Base-by-base conservation (phyloP, 2,329 filamentous ascomycete genomes). In the Colletotrichum graminicola region DNA sequence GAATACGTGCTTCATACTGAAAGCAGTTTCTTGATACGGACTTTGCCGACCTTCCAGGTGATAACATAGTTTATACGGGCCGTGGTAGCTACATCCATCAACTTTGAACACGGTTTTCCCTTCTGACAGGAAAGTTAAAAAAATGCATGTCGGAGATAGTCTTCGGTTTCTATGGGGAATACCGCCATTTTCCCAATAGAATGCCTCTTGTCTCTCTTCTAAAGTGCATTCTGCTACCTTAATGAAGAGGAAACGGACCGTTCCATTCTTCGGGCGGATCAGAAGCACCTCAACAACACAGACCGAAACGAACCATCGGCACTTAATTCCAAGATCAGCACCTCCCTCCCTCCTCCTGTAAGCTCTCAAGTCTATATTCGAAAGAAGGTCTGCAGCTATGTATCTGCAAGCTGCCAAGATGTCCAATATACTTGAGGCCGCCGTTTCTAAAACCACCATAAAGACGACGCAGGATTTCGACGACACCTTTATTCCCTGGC, bases 21-120 rank as follows among this genome's bases (percentile, higher is more conserved):
- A 41, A 41, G 6, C 16, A 41, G 14, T 18, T 41, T 43, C 14
- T 41, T 18, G 5, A 5, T 16, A 6, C 41, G 6, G 21, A 11
- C 43, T 45, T 10, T 18, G 4, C 4, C 16, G 41, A 21, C 6
- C 16, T 41, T 0, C 85, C 84, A n/a, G 29, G 29, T 29, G 29
- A 29, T 29, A 51, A 1, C 5, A 51, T 29, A 23, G 14, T 51
- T 51, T 18, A 29, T 14, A 5, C 23, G 2, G 2, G 47, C 23
- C 47, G 23, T 51, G 47, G 47, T 16, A 29, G 12, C 14, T 26
- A 26, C 14, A 29, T 51, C 5, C 6, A 8, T 16, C 3, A 51
- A 5, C 3, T 18, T 55, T 54, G 49, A 32, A 3, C 16, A 16
- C 7, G 21, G 18, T 16, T 29, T 54, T 54, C 8, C 10, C 18